These are phyloP conservation scores for Aspergillus ibericus DNA, from an alignment of 2,329 filamentous ascomycete genomes.

Conservation along the genomic window DNA sequence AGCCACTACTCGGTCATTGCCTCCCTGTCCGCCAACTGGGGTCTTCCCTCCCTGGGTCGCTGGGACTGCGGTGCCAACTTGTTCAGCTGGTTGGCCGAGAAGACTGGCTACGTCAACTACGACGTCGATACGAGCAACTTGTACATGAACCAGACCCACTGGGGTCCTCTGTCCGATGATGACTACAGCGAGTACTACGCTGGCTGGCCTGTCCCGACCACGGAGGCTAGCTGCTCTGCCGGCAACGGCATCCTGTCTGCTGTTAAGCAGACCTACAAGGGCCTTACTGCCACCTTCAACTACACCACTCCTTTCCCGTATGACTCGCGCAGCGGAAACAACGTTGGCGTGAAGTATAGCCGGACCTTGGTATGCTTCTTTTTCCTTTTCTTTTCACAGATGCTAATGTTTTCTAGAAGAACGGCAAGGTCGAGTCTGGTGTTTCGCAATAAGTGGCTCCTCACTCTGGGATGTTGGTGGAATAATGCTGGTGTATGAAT, in stretches of 20 bases:
- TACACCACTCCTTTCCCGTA: conserved; percentile 35
- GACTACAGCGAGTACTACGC: conserved; percentile 25
- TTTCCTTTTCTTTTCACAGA: neutral
- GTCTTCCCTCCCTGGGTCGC: conserved; percentile 66
- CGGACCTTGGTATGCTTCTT: conserved; percentile 15
- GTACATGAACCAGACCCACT: conserved; percentile 58
- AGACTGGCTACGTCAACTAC: conserved; percentile 57
- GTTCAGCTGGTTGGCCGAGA: conserved; percentile 59
- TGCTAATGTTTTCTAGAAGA: neutral
- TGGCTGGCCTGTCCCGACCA: conserved; percentile 34
- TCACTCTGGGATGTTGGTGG: neutral
- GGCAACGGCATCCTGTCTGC: conserved; percentile 34
- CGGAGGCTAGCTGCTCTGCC: conserved; percentile 35
- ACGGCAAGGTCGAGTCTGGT: conserved; percentile 9
- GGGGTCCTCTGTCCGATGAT: conserved; percentile 42
- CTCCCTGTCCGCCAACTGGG: conserved; percentile 70
- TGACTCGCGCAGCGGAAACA: conserved; percentile 21
- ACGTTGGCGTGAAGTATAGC: conserved; percentile 20
- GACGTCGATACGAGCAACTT: conserved; percentile 43
- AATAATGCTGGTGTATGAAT: neutral
- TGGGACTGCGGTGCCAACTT: conserved; percentile 74
- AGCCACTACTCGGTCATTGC: conserved; percentile 72
- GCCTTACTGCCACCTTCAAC: conserved; percentile 30
- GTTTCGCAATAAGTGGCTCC: neutral
- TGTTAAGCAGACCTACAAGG: conserved; percentile 33